These are phyloP conservation scores for Termitomyces sp. DNA, from an alignment of 768 basidiomycete species.

Conservation along the genomic window DNA sequence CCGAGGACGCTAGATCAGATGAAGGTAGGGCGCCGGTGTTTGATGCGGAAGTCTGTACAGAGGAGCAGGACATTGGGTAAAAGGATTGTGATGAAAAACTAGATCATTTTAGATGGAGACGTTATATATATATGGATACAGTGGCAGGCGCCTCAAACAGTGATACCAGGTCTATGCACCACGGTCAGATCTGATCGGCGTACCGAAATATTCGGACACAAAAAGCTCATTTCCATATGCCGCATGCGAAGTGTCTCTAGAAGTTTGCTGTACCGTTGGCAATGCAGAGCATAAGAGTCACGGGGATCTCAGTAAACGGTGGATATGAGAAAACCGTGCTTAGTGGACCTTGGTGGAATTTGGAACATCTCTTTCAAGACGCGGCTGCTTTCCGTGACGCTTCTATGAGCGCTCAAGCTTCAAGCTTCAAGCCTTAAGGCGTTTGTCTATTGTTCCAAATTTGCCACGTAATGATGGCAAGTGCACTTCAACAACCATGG, in stretches of 20 bases:
- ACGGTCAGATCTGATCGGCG: conserved; percentile 12
- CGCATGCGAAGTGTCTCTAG: not conserved
- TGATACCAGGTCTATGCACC: not conserved
- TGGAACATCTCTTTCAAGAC: not conserved
- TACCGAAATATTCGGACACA: not conserved
- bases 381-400: not conserved
- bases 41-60: not conserved
- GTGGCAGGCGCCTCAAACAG: conserved; percentile 8
- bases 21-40: not conserved
- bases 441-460: too few species aligned
- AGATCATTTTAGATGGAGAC: conserved; percentile 5
- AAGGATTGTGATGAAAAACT: not conserved
- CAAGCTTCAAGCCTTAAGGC: too few species aligned
- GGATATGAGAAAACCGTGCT: too few species aligned
- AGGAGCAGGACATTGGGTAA: conserved; percentile 6
- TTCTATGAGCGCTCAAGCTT: not conserved
- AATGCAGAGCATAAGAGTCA: not conserved
- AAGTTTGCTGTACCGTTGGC: too few species aligned
- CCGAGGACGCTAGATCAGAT: conserved; percentile 1
- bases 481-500: too few species aligned
- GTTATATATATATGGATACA: conserved; percentile 4
- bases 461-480: not conserved
- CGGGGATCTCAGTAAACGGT: not conserved
- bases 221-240: not conserved
- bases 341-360: not conserved